A percentile compares a stretch with the other conserved stretches of the same genome.
These are phyloP conservation scores for Cyclotella atomus DNA, from an alignment of 108 stramenopile species.

Conservation along the genomic window DNA sequence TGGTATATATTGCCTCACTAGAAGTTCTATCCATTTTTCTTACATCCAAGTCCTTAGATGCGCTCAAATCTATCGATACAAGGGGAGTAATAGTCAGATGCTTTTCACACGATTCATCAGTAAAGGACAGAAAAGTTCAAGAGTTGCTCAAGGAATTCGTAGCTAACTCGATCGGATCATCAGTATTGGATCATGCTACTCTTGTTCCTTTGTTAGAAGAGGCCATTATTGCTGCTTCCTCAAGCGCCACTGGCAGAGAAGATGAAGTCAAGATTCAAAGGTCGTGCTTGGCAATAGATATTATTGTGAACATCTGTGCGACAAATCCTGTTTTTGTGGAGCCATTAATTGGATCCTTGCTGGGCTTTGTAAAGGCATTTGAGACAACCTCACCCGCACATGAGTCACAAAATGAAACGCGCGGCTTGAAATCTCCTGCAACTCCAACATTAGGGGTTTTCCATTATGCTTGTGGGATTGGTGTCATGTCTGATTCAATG, in stretches of 20 bases:
- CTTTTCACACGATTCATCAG: conserved; percentile 5
- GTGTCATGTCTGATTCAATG: conserved; percentile 25
- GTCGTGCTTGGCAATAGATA: conserved; percentile 53
- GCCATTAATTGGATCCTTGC: conserved; percentile 56
- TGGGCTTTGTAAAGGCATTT: conserved; percentile 46
- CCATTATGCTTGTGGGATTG: conserved; percentile 46
- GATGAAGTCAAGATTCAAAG: too few species aligned
- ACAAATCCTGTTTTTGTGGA: conserved; percentile 41
- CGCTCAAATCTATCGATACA: conserved; percentile 7
- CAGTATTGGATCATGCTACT: conserved; percentile 13
- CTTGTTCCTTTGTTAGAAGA: conserved; percentile 31
- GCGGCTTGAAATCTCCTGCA: conserved; percentile 35
- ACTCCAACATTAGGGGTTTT: conserved; percentile 77
- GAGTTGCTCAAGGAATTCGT: conserved; percentile 22
- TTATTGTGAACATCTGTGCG: conserved; percentile 58
- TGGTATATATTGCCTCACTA: conserved; percentile 3
- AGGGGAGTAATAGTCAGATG: conserved; percentile 8
- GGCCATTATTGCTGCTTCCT: conserved; percentile 10
- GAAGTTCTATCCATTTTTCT: conserved; percentile 32
- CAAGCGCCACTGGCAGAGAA: conserved; percentile 1
- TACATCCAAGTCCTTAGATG: conserved; percentile 17
- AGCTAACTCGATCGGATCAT: conserved; percentile 11
- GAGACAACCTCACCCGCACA: conserved; percentile 16
- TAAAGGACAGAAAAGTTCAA: conserved; percentile 2
- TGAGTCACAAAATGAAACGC: conserved; percentile 35